Evolutionary conservation across 495 filamentous ascomycete species (phyloP).

Genomic region (Hypoxylon rickii): DNA sequence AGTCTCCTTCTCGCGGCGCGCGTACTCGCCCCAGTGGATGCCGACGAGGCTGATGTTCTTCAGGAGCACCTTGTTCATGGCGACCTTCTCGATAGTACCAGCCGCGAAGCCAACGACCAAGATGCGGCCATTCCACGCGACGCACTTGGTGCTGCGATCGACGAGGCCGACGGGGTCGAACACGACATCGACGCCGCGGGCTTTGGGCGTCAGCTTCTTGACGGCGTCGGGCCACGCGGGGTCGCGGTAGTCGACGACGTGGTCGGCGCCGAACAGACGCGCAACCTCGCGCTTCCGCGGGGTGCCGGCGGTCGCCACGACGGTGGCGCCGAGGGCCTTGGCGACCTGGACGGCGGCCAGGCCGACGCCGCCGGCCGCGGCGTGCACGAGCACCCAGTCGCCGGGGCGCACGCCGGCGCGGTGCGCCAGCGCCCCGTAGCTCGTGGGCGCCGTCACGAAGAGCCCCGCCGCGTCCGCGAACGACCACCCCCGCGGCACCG

Average conservation of each 20-base stretch:
- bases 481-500: constrained; percentile 78
- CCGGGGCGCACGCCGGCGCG: constrained; percentile 76
- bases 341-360: constrained; percentile 91
- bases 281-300: constrained; percentile 79
- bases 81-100: constrained; percentile 87
- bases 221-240: constrained; percentile 77
- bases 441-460: constrained; percentile 89
- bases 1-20: constrained; percentile 69
- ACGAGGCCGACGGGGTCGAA: constrained; percentile 88
- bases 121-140: constrained; percentile 86
- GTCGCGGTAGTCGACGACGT: constrained; percentile 75
- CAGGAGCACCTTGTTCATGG: constrained; percentile 85
- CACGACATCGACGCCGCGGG: constrained; percentile 79
- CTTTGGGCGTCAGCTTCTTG: constrained; percentile 71
- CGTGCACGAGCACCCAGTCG: constrained; percentile 89
- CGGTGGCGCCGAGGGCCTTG: constrained; percentile 85
- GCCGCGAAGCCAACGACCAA: constrained; percentile 90
- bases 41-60: constrained; percentile 94
- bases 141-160: constrained; percentile 81
- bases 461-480: constrained; percentile 85
- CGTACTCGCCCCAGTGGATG: constrained; percentile 89
- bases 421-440: constrained; percentile 81
- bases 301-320: constrained; percentile 86
- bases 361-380: constrained; percentile 90
- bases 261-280: constrained; percentile 79